A percentile compares a stretch with the other conserved stretches of the same genome.
Evolutionary conservation across 108 stramenopile genomes (phyloP).

Genomic region (Aurantiochytrium sp.): DNA sequence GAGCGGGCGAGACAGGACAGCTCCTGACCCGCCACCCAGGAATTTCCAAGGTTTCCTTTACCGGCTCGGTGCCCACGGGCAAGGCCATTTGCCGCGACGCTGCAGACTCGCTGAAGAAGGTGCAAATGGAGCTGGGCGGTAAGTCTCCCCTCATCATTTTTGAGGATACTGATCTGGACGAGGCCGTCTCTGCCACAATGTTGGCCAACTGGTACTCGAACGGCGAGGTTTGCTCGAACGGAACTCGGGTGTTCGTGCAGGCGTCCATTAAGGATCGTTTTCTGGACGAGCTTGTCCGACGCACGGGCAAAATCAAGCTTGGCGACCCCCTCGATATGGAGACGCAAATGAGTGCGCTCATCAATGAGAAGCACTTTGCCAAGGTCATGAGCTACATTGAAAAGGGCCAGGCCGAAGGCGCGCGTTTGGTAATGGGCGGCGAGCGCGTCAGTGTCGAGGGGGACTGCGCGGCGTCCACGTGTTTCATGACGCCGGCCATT

Average conservation of each 20-base stretch:
- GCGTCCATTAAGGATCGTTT: slow-evolving; percentile 33
- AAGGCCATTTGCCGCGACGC: slow-evolving; percentile 38
- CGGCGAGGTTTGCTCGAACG: slow-evolving; percentile 44
- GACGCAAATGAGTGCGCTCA: slow-evolving; percentile 32
- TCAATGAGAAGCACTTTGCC: slow-evolving; percentile 23
- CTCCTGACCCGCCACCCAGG: slow-evolving; percentile 22
- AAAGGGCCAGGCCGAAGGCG: slow-evolving; percentile 26
- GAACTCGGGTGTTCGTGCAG: slow-evolving; percentile 45
- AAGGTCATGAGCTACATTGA: slow-evolving; percentile 26
- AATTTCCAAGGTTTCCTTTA: slow-evolving; percentile 43
- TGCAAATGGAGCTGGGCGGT: slow-evolving; percentile 51
- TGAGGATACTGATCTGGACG: slow-evolving; percentile 43
- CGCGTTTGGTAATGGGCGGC: slow-evolving; percentile 5
- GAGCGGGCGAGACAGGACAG: slow-evolving; percentile 32
- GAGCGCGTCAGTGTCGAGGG: not conserved
- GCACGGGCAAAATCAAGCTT: slow-evolving; percentile 35
- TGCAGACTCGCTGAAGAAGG: slow-evolving; percentile 34
- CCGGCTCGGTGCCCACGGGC: slow-evolving; percentile 40
- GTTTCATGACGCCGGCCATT: slow-evolving; percentile 25
- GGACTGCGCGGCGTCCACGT: not conserved
- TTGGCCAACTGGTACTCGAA: slow-evolving; percentile 35
- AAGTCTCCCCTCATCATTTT: slow-evolving; percentile 49
- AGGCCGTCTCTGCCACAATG: slow-evolving; percentile 37
- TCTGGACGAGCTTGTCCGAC: slow-evolving; percentile 26
- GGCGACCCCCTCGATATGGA: slow-evolving; percentile 36